Conservation (phyloP, 352 stramenopile species). For the Phytophthora ramorum region DNA sequence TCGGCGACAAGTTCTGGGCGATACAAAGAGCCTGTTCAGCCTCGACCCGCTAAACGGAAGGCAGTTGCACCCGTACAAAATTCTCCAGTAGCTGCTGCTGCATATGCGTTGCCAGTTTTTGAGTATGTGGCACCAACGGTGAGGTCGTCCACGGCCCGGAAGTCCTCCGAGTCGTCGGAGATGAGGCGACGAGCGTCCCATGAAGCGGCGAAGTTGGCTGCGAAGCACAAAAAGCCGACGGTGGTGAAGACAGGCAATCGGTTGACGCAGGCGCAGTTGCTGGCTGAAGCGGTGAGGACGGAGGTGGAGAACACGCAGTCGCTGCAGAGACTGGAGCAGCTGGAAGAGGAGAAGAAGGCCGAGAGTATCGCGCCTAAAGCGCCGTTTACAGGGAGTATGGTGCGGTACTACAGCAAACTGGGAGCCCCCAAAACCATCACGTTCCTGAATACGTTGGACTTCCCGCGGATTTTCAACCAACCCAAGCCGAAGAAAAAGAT, state of each 20-base stretch:
- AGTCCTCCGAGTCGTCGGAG: conserved; percentile 68
- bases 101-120: conserved; percentile 14
- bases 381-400: conserved; percentile 71
- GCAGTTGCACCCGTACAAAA: conserved; percentile 2
- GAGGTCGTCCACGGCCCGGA: conserved; percentile 63
- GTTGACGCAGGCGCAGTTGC: conserved; percentile 73
- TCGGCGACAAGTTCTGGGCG: conserved; percentile 29
- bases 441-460: conserved; percentile 77
- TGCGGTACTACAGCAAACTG: conserved; percentile 74
- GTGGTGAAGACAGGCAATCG: conserved; percentile 54
- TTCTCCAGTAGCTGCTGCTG: conserved; percentile 5
- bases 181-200: conserved; percentile 60
- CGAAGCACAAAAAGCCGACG: conserved; percentile 35
- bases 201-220: conserved; percentile 55
- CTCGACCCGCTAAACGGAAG: conserved; percentile 26
- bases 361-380: conserved; percentile 73
- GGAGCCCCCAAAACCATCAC: conserved; percentile 79
- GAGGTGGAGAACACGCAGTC: conserved; percentile 85
- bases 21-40: conserved; percentile 44
- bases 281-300: conserved; percentile 77
- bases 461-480: conserved; percentile 74
- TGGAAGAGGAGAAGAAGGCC: conserved; percentile 85
- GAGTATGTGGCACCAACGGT: conserved; percentile 48
- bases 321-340: conserved; percentile 76
- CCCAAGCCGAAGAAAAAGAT: conserved; percentile 62